Percentiles rank a stretch among this genome's conserved stretches.
Conservation (phyloP, 345 rosid genomes). For the Aurinia saxatilis region DNA sequence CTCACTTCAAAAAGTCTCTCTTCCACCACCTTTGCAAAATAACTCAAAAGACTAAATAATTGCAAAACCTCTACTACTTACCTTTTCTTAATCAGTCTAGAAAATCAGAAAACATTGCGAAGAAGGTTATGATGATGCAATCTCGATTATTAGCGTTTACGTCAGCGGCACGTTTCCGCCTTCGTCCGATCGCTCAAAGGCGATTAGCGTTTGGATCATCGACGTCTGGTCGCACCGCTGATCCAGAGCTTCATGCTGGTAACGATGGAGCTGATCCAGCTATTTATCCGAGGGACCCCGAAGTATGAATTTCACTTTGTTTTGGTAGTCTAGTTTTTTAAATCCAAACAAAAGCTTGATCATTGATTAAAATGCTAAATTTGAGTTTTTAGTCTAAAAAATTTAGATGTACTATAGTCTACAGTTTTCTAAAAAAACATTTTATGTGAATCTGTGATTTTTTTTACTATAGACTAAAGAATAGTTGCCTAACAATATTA, state of each 20-base stretch:
- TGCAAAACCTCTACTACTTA: background rate
- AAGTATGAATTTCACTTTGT: constrained; percentile 26
- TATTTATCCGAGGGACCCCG: constrained; percentile 36
- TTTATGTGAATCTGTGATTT: too few species aligned
- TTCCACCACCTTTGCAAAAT: background rate
- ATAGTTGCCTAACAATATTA: too few species aligned
- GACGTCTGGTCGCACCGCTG: constrained; percentile 38
- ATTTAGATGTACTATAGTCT: too few species aligned
- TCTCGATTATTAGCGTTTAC: constrained; percentile 35
- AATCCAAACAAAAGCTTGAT: too few species aligned
- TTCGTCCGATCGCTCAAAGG: background rate
- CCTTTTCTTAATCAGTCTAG: background rate
- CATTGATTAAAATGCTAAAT: too few species aligned
- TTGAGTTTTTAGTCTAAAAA: too few species aligned
- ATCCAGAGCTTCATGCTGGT: constrained; percentile 32
- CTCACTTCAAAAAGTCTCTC: background rate
- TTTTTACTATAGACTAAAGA: too few species aligned
- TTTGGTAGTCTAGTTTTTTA: too few species aligned
- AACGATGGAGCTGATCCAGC: constrained; percentile 40
- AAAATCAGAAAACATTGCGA: background rate
- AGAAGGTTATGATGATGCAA: constrained; percentile 32
- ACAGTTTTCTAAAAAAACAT: too few species aligned
- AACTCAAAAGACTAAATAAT: background rate
- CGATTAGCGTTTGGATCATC: constrained; percentile 26
- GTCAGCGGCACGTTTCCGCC: constrained; percentile 15